Evolutionary conservation across 257 asterid genomes (phyloP), one percentile per base, ranked within the genome.

Genomic region (Cruciata laevipes): DNA sequence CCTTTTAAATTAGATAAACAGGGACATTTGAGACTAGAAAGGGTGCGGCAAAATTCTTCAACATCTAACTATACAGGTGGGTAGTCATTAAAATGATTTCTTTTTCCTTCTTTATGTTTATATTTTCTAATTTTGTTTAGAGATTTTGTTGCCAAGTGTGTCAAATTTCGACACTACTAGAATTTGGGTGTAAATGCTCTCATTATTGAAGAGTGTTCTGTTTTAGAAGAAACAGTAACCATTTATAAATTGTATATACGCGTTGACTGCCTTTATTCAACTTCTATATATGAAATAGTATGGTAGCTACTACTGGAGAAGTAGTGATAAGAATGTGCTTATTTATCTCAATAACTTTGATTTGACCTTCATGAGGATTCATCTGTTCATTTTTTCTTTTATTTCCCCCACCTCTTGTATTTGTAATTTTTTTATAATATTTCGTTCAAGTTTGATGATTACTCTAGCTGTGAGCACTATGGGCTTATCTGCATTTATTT

Each of bases 1-100:
- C 73, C 81, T 69, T 74, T 72, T 37, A 77, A 75, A 68, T 38
- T 71, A 42, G 85, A 85, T 71, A 84, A 82, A 68, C 86, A 71
- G 55, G 81, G 77, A 63, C 82, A 71, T 23, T 72, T 4, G 37
- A 33, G 33, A 58, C 77, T 49, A 18, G 89, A 78, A 58, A 73
- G 74, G 61, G 83, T 31, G 72, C 83, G 69, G 24, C 88, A 75
- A 65, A 74, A 73, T 71, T 73, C 77, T 55, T 60, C 59, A 37
- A 68, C 66, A 6, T 74, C 77, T 16, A 78, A 74, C 68, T 42
- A 53, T 55, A 32, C 83, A 73, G 95, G 95, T 88, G 75, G 38
- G 59, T 55, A 65, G 69, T 23, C 16, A 6, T 14, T 30, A 2
- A 17, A 21, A 6, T 62, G 25, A 17, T 32, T 35, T 51, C 27